Base-by-base conservation (phyloP, 495 filamentous ascomycete species). In the Penicillium macrosclerotiorum region DNA sequence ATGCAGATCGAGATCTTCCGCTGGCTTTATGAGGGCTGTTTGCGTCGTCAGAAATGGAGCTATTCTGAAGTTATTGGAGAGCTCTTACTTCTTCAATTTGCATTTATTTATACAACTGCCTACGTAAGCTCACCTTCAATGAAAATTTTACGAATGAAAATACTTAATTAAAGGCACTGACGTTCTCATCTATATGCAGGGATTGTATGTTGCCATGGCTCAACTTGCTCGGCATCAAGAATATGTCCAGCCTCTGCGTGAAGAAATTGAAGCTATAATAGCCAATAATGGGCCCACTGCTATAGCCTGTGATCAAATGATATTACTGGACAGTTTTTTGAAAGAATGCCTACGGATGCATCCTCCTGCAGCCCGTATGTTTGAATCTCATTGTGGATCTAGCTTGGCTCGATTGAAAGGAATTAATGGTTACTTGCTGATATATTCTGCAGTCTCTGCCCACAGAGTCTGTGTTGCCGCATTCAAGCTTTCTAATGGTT, bases 291-390 rank as follows among this genome's bases (percentile, higher is more conserved):
- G 51, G n/a, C 27, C 44, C 8, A 55, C 42, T 18, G 38, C 51
- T 12, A 11, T 42, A 6, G 48, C 40, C 8, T 61, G 58, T 27
- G 33, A 55, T 47, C 39, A 22, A 37, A 56, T 52, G 50, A 44
- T 54, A 4, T n/a, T 49, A 30, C 24, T 59, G 23, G 61, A 67
- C 18, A 60, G 55, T 42, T 62, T 67, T 31, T 26, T 64, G 12
- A 67, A 64, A 23, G 63, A 67, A 35, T 60, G 53, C 33, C 55
- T 53, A 43, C 52, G 61, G 5, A 29, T 64, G 27, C 54, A 58
- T 33, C 58, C 54, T 14, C 58, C 58, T 45, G 48, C 58, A 41
- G 54, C 58, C 17, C 38, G 58, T 61, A 45, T 44, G 48, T 52
- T 16, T 26, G n/a, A n/a, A n/a, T n/a, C n/a, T n/a, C n/a, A n/a